Evolutionary conservation across 768 basidiomycete genomes (phyloP), one percentile per base, ranked within the genome.

Genomic region (Termitomyces eurrhizus): DNA sequence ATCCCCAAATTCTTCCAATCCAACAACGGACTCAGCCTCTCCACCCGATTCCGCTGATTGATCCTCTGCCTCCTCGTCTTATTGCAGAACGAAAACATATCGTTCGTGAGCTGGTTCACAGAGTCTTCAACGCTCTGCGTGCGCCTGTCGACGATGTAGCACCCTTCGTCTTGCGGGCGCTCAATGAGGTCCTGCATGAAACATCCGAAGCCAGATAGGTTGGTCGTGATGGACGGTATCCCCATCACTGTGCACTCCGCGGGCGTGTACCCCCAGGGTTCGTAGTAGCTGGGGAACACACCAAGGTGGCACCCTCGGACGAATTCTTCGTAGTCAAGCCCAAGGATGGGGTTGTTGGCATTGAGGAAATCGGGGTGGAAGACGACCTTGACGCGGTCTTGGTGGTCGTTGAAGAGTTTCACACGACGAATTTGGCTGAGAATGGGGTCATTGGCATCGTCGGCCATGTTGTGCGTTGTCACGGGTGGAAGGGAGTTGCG

Each of bases 201-300:
- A 72, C 92, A 94, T 7, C 97, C 97, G 65, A 98, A 98, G 42
- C 97, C 97, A 18, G 95, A 97, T 35, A 99, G 80, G 77, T 99
- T 99, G 55, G 97, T 99, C 14, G 97, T 98, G 55, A 98, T 87
- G 37, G 90, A 92, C 0, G 97, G 97, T 53, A 99, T 94, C 62
- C 97, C 97, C 97, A 99, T 99, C 41, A 99, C 97, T n/a, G 97
- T 98, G 72, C 97, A 98, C 72, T 98, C 96, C 1, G 96, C 96
- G 0, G 96, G 96, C 1, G 94, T 97, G 70, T 97, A 97, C 0
- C 93, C 93, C 93, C 93, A 94, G 3, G 93, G 93, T 76, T 95
- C 92, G 71, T 97, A 98, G 70, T 98, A 98, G 65, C 90, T 93
- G 2, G 97, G 96, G 83, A 99, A 99, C 44, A 99, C 96, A 52